These are phyloP conservation scores for Daldinia vernicosa DNA, from an alignment of 495 filamentous ascomycete species.

Conservation along the genomic window DNA sequence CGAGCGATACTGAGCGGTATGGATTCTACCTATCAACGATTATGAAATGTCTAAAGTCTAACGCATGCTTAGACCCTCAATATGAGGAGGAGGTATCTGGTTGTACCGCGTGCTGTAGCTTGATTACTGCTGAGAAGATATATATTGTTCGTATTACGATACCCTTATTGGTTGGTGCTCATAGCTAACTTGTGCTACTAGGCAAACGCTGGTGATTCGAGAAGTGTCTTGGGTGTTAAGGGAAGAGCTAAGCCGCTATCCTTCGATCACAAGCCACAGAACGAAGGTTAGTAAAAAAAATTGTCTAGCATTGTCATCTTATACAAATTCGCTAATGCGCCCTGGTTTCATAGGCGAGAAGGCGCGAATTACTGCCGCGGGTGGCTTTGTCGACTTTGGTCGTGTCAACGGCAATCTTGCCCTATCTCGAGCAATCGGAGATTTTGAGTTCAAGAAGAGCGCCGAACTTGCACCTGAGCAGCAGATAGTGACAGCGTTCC, in stretches of 20 bases:
- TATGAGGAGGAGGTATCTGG: slow-evolving; percentile 98
- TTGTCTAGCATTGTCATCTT: not conserved
- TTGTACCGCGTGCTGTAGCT: slow-evolving; percentile 90
- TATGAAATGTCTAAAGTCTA: slow-evolving; percentile 11
- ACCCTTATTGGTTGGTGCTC: not conserved
- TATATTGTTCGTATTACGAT: slow-evolving; percentile 73
- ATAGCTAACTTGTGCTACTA: slow-evolving; percentile 52
- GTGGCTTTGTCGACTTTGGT: slow-evolving; percentile 98
- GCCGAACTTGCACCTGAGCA: slow-evolving; percentile 94
- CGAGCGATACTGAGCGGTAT: slow-evolving; percentile 93
- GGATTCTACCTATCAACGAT: slow-evolving; percentile 31
- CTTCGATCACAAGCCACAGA: slow-evolving; percentile 98
- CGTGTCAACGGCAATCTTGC: slow-evolving; percentile 98
- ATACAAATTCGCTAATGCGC: slow-evolving; percentile 16
- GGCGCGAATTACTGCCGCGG: slow-evolving; percentile 91
- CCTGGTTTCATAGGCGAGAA: slow-evolving; percentile 78
- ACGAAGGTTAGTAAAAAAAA: slow-evolving; percentile 73
- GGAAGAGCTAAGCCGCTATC: slow-evolving; percentile 96
- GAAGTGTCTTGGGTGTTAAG: slow-evolving; percentile 93
- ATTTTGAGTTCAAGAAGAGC: slow-evolving; percentile 99
- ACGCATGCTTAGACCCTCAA: slow-evolving; percentile 75
- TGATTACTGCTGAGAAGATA: slow-evolving; percentile 90
- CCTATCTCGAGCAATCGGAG: slow-evolving; percentile 95
- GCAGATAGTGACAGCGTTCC: slow-evolving; percentile 96
- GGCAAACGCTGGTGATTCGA: slow-evolving; percentile 97